These are phyloP conservation scores for Nothophaeocryptopus gaeumannii DNA, from an alignment of 2,329 filamentous ascomycete species.

Conservation along the genomic window DNA sequence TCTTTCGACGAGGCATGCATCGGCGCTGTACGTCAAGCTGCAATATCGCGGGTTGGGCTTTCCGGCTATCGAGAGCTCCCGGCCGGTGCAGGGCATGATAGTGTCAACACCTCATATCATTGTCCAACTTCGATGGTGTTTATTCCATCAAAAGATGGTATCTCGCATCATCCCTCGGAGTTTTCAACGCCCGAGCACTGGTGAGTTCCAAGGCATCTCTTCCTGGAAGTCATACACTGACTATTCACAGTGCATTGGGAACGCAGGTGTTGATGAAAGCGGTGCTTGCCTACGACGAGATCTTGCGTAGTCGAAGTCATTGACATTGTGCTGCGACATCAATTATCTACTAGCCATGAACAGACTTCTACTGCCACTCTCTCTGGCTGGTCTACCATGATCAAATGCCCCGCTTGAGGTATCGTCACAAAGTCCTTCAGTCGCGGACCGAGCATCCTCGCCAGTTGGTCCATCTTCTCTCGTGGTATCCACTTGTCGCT, in stretches of 20 bases:
- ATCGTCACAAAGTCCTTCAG: slow-evolving; percentile 38
- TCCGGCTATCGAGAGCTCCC: slow-evolving; percentile 6
- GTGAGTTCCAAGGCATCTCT: background rate
- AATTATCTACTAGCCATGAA: slow-evolving; percentile 30
- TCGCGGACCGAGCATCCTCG: slow-evolving; percentile 29
- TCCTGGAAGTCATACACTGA: background rate
- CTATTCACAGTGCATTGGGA: slow-evolving; percentile 17
- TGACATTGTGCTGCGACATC: background rate
- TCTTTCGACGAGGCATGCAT: slow-evolving; percentile 26
- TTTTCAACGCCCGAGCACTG: slow-evolving; percentile 28
- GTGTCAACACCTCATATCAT: slow-evolving; percentile 28
- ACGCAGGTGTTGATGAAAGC: slow-evolving; percentile 27
- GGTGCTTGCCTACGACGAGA: slow-evolving; percentile 31
- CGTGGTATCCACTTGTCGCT: slow-evolving; percentile 46
- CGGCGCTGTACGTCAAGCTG: slow-evolving; percentile 27
- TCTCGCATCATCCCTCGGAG: slow-evolving; percentile 28
- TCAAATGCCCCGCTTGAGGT: slow-evolving; percentile 44
- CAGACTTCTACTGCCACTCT: slow-evolving; percentile 41
- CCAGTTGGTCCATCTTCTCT: slow-evolving; percentile 38
- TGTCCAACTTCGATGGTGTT: slow-evolving; percentile 36
- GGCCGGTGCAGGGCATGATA: slow-evolving; percentile 29
- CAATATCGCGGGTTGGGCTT: slow-evolving; percentile 25
- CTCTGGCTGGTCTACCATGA: slow-evolving; percentile 45
- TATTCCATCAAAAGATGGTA: slow-evolving; percentile 28
- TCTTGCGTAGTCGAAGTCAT: slow-evolving; percentile 5